These are phyloP conservation scores for Exophiala sideris DNA, from an alignment of 2,329 filamentous ascomycete genomes.

Conservation along the genomic window DNA sequence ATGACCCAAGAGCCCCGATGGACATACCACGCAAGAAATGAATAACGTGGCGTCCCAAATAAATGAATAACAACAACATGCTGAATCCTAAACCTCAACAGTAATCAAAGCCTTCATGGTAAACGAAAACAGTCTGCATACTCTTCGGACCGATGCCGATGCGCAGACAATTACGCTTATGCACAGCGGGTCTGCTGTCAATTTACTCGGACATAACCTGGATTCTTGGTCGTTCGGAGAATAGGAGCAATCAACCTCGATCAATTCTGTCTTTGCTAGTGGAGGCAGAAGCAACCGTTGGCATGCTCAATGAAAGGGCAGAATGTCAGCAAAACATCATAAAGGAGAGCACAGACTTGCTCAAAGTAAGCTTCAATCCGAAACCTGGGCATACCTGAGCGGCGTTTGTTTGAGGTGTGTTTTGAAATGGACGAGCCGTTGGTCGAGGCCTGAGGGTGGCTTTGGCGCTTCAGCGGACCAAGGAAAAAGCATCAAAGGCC, in stretches of 20 bases:
- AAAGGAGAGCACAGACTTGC: background rate
- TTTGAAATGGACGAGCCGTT: slow-evolving; percentile 20
- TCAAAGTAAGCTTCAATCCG: slow-evolving; percentile 1
- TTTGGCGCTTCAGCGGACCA: slow-evolving; percentile 20
- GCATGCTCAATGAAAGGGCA: background rate
- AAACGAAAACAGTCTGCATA: too few relatives aligned
- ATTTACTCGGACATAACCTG: slow-evolving; percentile 12
- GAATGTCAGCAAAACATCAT: background rate
- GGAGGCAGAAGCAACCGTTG: too few relatives aligned
- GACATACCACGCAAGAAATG: background rate
- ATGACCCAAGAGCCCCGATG: background rate
- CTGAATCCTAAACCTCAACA: too few relatives aligned
- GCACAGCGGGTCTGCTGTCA: slow-evolving; percentile 10
- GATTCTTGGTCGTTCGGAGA: slow-evolving; percentile 6
- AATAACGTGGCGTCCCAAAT: background rate
- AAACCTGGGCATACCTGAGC: slow-evolving; percentile 13
- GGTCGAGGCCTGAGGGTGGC: slow-evolving; percentile 5
- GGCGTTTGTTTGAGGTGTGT: slow-evolving; percentile 29
- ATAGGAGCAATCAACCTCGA: slow-evolving; percentile 9
- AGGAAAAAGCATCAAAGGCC: slow-evolving; percentile 4
- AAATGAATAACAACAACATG: background rate
- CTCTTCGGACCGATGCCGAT: background rate
- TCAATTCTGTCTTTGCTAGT: background rate
- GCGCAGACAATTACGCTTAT: slow-evolving; percentile 19
- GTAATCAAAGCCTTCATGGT: too few relatives aligned